phyloP scores from a whole-genome alignment of 176 grass and related monocot species.

The Areca catechu region DNA sequence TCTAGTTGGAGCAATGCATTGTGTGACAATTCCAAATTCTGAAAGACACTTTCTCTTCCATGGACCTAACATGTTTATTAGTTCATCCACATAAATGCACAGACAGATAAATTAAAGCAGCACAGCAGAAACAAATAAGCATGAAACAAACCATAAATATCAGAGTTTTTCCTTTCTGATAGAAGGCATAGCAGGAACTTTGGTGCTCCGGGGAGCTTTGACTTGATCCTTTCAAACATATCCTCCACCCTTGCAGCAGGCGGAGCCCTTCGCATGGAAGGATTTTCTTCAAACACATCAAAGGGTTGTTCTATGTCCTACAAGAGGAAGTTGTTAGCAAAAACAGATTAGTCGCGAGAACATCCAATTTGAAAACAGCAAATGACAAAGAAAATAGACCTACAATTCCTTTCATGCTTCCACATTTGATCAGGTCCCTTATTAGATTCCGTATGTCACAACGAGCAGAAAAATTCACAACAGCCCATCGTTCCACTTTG shows the following conservation, averaged over 20 bases:
- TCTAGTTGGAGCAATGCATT: conserved; percentile 79
- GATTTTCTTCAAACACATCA: conserved; percentile 52
- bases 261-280: conserved; percentile 34
- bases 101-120: too few species aligned
- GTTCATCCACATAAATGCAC: too few species aligned
- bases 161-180: conserved; percentile 85
- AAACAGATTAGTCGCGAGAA: neutral
- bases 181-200: conserved; percentile 68
- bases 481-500: conserved; percentile 47
- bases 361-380: neutral
- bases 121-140: neutral
- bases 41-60: conserved; percentile 90
- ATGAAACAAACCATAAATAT: conserved; percentile 70
- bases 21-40: conserved; percentile 88
- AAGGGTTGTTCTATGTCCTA: conserved; percentile 52
- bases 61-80: conserved; percentile 32
- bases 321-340: neutral
- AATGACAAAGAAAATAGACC: conserved; percentile 7
- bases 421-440: conserved; percentile 61
- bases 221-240: conserved; percentile 60
- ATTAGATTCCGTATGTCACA: conserved; percentile 50
- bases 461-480: conserved; percentile 80
- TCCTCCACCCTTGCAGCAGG: conserved; percentile 51
- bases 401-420: conserved; percentile 70
- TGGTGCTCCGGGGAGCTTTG: conserved; percentile 57